Evolutionary conservation across 1,284 basidiomycete genomes (phyloP), one percentile per base, ranked within the genome.

Genomic region (Leccinum pachyderme): DNA sequence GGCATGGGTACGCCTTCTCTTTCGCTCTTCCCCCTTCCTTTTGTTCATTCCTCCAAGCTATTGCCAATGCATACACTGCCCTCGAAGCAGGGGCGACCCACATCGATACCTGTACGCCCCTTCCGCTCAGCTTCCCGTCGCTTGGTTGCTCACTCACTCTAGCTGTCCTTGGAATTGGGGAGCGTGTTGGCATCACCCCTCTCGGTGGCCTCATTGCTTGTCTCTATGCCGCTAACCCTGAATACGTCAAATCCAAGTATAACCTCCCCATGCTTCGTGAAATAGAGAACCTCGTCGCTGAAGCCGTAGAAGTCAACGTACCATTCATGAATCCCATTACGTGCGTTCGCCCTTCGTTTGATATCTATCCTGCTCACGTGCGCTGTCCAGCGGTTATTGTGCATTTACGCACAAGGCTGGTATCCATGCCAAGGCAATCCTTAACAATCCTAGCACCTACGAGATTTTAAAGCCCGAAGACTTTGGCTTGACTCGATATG

Each of bases 371-470:
- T 44, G 52, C 53, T 57, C 28, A 58, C 28, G 15, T 27, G n/a
- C 37, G 48, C 56, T 44, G 22, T 45, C 22, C 59, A 90, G 89
- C 54, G 97, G 97, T 29, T 99, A 98, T 79, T 99, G 97, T 72
- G 97, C 97, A 18, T 99, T 99, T 80, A 99, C 97, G 27, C 97
- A 99, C 88, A 99, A 99, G 87, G 97, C 97, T 31, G 97, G 97
- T 74, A 99, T 99, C 65, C 97, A 99, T 75, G 97, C 97, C 78
- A 99, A 99, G 83, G 97, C 97, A 43, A 99, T 99, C 75, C 85
- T 99, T 55, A 98, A 98, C 80, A 99, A 99, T 83, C 97, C 97
- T 1, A 93, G 91, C 67, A 99, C 97, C 9, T 99, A 99, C 76
- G 94, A 97, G 77, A 95, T 96, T 74, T 82, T 94, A 75, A 97